phyloP scores from a whole-genome alignment of 2,329 filamentous ascomycete genomes.

The Tolypocladium ophioglossoides region DNA sequence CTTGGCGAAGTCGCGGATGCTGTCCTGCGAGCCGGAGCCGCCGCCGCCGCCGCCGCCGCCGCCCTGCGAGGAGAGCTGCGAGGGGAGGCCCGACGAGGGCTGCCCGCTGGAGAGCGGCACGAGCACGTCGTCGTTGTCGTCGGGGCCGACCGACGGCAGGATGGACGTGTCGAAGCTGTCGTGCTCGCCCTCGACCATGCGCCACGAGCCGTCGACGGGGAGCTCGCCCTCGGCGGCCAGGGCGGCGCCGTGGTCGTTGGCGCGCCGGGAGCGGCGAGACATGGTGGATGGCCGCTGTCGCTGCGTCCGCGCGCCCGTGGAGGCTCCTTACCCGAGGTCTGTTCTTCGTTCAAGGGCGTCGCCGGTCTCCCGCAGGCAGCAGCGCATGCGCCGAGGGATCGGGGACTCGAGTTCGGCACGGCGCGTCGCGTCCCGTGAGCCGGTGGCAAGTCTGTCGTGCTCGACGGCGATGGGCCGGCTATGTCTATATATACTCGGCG shows the following conservation, averaged over 20 bases:
- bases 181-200: slow-evolving; percentile 49
- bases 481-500: not conserved
- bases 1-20: slow-evolving; percentile 41
- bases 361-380: not conserved
- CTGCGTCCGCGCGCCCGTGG: not conserved
- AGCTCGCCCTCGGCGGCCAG: slow-evolving; percentile 16
- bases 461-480: not conserved
- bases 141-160: slow-evolving; percentile 31
- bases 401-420: not conserved
- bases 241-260: not conserved
- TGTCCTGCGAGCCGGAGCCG: slow-evolving; percentile 46
- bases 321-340: not conserved
- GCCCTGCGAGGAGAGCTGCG: slow-evolving; percentile 27
- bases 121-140: slow-evolving; percentile 25
- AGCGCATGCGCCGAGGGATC: not conserved
- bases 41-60: slow-evolving; percentile 29
- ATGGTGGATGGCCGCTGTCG: not conserved
- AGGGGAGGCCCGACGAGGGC: slow-evolving; percentile 27
- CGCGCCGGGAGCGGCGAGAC: slow-evolving; percentile 1
- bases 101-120: slow-evolving; percentile 26
- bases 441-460: not conserved
- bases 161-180: slow-evolving; percentile 50
- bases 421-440: not conserved
- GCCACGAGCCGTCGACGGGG: slow-evolving; percentile 46
- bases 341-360: not conserved